Base-by-base conservation (phyloP, 2,329 filamentous ascomycete genomes). In the Clonostachys rosea region DNA sequence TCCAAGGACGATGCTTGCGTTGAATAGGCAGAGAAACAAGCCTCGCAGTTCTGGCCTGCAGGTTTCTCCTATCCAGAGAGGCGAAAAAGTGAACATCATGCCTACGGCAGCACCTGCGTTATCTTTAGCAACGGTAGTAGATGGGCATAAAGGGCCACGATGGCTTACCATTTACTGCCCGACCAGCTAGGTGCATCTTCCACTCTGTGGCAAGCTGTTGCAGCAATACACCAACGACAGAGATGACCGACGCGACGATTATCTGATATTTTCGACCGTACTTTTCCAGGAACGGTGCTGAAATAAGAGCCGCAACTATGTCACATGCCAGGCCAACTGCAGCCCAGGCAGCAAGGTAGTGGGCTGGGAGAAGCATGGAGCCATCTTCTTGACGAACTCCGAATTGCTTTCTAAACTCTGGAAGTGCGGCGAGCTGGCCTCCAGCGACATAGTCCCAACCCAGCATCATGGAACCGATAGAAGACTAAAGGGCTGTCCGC, bases 11-110 rank as follows among this genome's bases (percentile, higher is more conserved):
- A 68, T 68, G 35, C 57, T 61, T 8, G 58, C 59, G 50, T 68
- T 68, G 50, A 62, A 59, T 51, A 68, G 58, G 52, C 64, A 68
- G 13, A 68, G 63, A 46, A 61, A 67, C 45, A 67, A 63, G 5
- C 65, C 65, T 9, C 65, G 57, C 8, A 67, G 56, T 41, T 68
- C 65, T 0, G 64, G 65, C 1, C 65, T 56, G 37, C 55, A 59
- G 8, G 53, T 65, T 50, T 68, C 65, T 13, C 64, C 64, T 45
- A 68, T 68, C 63, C 63, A 68, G 12, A 67, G 49, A 2, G 65
- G 65, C 7, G 64, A 59, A 16, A 67, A 61, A 3, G 60, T 60
- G 46, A 65, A 66, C 52, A 66, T 61, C 3, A 66, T 62, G 9
- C 65, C 64, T 41, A 67, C 61, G 2, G 59, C 62, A 43, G 64